phyloP scores from a whole-genome alignment of 1,284 basidiomycete species.

The Rhodotorula mucilaginosa region DNA sequence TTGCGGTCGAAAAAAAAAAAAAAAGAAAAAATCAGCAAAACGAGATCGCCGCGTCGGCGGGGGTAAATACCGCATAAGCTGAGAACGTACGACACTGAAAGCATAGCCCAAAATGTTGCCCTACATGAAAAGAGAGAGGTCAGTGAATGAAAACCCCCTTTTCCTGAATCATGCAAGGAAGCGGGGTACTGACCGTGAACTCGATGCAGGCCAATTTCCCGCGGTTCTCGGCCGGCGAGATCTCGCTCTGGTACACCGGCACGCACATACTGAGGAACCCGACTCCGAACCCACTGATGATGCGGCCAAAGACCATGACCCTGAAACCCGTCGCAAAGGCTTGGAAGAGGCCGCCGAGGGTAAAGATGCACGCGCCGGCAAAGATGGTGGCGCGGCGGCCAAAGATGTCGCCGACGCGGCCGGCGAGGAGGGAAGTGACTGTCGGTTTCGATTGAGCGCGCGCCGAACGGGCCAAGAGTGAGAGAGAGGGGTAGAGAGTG shows the following conservation, averaged over 20 bases:
- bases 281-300: slow-evolving; percentile 89
- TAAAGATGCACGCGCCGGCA: slow-evolving; percentile 81
- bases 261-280: slow-evolving; percentile 92
- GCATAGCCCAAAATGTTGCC: slow-evolving; percentile 80
- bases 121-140: neutral
- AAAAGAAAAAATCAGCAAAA: neutral
- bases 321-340: slow-evolving; percentile 80
- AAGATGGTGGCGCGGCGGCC: slow-evolving; percentile 86
- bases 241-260: slow-evolving; percentile 93
- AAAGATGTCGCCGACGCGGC: slow-evolving; percentile 78
- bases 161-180: neutral
- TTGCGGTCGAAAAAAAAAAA: no score
- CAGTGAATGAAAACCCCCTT: neutral
- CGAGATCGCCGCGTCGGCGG: neutral
- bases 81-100: slow-evolving; percentile 75
- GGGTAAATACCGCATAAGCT: no score
- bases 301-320: slow-evolving; percentile 81
- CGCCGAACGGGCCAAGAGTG: no score
- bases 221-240: slow-evolving; percentile 86
- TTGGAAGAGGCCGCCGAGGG: slow-evolving; percentile 83
- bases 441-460: neutral
- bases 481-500: neutral
- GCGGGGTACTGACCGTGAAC: slow-evolving; percentile 67
- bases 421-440: slow-evolving; percentile 89
- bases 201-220: slow-evolving; percentile 93